These are phyloP conservation scores for Wickerhamiella cacticola DNA, from an alignment of 805 yeast species.

Conservation along the genomic window DNA sequence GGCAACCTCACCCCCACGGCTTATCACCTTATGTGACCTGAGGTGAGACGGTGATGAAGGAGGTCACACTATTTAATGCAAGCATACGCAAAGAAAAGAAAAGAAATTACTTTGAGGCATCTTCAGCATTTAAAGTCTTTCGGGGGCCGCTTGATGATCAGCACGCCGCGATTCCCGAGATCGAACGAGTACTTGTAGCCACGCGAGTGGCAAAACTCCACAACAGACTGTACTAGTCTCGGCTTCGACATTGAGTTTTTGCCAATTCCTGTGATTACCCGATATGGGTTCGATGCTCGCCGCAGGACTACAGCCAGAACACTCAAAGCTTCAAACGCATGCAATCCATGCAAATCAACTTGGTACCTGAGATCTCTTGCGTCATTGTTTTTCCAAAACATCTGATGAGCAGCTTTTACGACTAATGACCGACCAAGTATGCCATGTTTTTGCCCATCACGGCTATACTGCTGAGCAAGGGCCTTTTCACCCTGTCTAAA, in stretches of 20 bases:
- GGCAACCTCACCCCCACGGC: too few relatives aligned
- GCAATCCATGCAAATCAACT: constrained; percentile 6
- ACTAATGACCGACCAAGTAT: too few relatives aligned
- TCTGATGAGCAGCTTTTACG: background rate
- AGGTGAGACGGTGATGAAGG: too few relatives aligned
- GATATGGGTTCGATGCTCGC: background rate
- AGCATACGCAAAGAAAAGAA: background rate
- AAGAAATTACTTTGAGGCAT: background rate
- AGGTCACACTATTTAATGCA: too few relatives aligned
- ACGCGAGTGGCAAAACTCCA: background rate
- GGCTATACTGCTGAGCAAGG: background rate
- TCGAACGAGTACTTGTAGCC: background rate
- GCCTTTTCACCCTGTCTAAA: constrained; percentile 4
- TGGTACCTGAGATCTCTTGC: background rate
- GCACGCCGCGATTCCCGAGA: background rate
- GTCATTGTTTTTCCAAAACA: constrained; percentile 1
- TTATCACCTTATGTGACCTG: too few relatives aligned
- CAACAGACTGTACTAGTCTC: background rate
- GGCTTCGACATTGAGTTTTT: background rate
- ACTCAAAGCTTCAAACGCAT: constrained; percentile 2
- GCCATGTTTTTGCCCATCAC: background rate
- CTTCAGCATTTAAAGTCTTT: background rate
- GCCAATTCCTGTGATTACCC: constrained; percentile 5
- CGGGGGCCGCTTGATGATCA: background rate
- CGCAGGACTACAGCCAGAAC: background rate